Evolutionary conservation across 164 flowering plant genomes (phyloP).

Genomic region (Stephania yunnanensis): DNA sequence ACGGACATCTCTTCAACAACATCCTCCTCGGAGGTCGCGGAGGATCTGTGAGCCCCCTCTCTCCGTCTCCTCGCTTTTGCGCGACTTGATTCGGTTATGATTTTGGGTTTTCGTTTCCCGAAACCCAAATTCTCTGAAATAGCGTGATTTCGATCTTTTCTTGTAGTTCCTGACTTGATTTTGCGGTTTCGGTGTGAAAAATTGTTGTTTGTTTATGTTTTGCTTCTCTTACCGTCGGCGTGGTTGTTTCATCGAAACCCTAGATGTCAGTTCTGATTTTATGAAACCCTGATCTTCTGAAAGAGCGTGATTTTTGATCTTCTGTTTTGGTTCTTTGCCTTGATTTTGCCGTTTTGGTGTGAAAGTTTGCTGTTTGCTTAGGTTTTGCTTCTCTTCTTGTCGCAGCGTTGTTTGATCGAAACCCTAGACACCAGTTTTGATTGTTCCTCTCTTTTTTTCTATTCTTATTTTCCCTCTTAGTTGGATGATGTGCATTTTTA

Average conservation of each 20-base stretch:
- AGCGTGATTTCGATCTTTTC: too few species aligned
- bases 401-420: background rate
- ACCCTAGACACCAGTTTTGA: background rate
- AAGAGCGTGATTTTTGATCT: background rate
- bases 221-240: background rate
- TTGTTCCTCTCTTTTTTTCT: background rate
- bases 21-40: slow-evolving; percentile 90
- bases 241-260: too few species aligned
- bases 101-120: background rate
- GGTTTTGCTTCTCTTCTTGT: background rate
- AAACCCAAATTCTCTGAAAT: too few species aligned
- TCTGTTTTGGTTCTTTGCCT: background rate
- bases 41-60: slow-evolving; percentile 55
- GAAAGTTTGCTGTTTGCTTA: background rate
- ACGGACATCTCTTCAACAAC: slow-evolving; percentile 70
- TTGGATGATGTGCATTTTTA: background rate
- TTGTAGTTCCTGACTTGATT: too few species aligned
- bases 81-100: background rate
- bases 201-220: background rate
- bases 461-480: background rate
- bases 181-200: too few species aligned
- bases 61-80: background rate
- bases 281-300: background rate
- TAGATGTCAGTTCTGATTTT: too few species aligned
- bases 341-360: background rate